Conservation (phyloP, 139 green algal species). For the Diplosphaera chodatii region DNA sequence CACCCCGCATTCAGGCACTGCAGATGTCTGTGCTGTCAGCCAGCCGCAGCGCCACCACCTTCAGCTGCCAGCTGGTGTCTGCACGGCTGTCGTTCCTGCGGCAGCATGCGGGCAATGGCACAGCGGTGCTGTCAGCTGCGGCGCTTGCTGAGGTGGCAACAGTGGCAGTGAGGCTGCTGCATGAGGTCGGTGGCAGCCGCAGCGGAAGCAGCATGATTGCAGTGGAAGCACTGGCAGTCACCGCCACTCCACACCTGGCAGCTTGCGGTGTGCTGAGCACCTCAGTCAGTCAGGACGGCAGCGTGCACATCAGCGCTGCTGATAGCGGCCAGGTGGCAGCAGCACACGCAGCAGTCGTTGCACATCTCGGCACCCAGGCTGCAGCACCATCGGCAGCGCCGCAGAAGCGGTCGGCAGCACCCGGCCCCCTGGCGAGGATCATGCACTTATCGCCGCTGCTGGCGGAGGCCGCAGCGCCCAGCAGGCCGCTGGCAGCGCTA, state of each 20-base stretch:
- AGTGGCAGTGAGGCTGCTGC: slow-evolving; percentile 3
- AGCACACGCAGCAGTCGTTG: too few species aligned
- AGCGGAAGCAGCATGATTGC: not conserved
- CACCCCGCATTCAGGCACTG: not conserved
- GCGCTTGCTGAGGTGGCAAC: slow-evolving; percentile 48
- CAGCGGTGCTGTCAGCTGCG: slow-evolving; percentile 35
- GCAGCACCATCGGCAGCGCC: too few species aligned
- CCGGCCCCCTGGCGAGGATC: not conserved
- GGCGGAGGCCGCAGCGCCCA: not conserved
- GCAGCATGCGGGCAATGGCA: slow-evolving; percentile 31
- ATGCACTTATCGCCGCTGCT: not conserved
- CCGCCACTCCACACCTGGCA: not conserved
- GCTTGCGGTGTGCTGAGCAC: not conserved
- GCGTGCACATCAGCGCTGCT: not conserved
- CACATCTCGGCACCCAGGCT: too few species aligned
- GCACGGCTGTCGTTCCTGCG: slow-evolving; percentile 26
- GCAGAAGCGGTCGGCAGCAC: not conserved
- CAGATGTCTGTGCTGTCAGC: not conserved
- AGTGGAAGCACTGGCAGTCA: not conserved
- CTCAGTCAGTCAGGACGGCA: not conserved
- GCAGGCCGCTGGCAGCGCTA: not conserved
- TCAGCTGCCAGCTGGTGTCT: not conserved
- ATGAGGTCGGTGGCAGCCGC: not conserved
- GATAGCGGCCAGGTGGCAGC: not conserved
- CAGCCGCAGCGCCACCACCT: not conserved